These are phyloP conservation scores for Pulveroboletus ravenelii DNA, from an alignment of 768 basidiomycete genomes.

Conservation along the genomic window DNA sequence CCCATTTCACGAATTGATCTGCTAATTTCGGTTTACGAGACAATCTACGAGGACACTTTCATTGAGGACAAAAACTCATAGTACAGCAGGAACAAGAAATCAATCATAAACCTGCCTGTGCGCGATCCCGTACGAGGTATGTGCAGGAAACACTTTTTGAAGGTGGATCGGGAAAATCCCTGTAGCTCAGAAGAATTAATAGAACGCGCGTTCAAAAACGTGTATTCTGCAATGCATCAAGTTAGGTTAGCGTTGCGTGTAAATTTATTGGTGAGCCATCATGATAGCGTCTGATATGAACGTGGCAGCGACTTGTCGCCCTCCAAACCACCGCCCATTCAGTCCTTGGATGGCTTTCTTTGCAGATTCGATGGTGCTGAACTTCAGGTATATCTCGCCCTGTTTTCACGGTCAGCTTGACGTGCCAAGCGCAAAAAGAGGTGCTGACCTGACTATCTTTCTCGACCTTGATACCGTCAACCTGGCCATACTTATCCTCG, in stretches of 20 bases:
- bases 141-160: slow-evolving; percentile 31
- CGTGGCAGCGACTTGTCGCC: slow-evolving; percentile 77
- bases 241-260: slow-evolving; percentile 21
- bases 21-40: slow-evolving; percentile 19
- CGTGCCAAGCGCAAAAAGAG: neutral
- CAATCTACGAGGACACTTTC: slow-evolving; percentile 33
- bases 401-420: slow-evolving; percentile 30
- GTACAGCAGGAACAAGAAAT: slow-evolving; percentile 29
- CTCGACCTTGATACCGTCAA: slow-evolving; percentile 86
- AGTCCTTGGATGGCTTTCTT: slow-evolving; percentile 84
- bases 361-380: slow-evolving; percentile 72
- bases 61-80: slow-evolving; percentile 30
- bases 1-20: slow-evolving; percentile 21
- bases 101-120: slow-evolving; percentile 38
- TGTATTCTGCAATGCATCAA: slow-evolving; percentile 28
- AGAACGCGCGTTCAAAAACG: slow-evolving; percentile 14
- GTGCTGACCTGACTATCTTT: slow-evolving; percentile 82
- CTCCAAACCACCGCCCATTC: slow-evolving; percentile 96
- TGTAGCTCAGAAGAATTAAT: slow-evolving; percentile 33
- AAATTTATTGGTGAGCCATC: slow-evolving; percentile 75
- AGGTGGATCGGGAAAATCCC: slow-evolving; percentile 27
- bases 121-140: slow-evolving; percentile 27
- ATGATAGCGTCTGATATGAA: slow-evolving; percentile 94
- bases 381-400: slow-evolving; percentile 98
- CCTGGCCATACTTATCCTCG: slow-evolving; percentile 83